These are phyloP conservation scores for Grosmannia serpens DNA, from an alignment of 2,329 filamentous ascomycete species.

Conservation along the genomic window DNA sequence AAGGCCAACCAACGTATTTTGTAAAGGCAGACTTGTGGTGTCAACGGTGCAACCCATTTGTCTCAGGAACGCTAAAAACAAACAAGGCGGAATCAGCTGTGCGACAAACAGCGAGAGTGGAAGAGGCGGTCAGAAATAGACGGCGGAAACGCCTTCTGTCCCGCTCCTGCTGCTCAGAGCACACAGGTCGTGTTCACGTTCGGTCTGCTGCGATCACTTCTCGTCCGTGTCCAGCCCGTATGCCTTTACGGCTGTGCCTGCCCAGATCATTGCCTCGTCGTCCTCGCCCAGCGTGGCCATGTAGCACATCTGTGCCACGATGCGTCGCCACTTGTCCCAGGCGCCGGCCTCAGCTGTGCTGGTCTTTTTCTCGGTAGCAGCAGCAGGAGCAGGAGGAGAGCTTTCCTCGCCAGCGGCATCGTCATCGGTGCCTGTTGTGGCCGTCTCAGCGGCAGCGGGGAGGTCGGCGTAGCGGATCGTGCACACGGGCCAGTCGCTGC, in stretches of 20 bases:
- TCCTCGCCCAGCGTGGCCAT: conserved; percentile 49
- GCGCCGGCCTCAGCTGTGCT: conserved; percentile 36
- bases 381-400: neutral
- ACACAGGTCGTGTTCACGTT: neutral
- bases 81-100: too few species aligned
- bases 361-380: neutral
- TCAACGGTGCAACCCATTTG: neutral
- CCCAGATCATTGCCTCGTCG: conserved; percentile 59
- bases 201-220: neutral
- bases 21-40: neutral
- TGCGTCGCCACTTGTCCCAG: conserved; percentile 64
- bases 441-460: neutral
- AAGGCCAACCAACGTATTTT: neutral
- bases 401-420: conserved; percentile 16
- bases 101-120: neutral
- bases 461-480: conserved; percentile 43
- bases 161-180: neutral
- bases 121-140: neutral
- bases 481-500: conserved; percentile 88
- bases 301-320: conserved; percentile 58
- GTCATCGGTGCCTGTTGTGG: conserved; percentile 16
- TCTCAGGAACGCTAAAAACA: neutral
- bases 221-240: conserved; percentile 39
- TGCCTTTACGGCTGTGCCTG: conserved; percentile 57
- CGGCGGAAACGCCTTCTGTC: neutral